A percentile compares a stretch with the other conserved stretches of the same genome.
Conservation (phyloP, 2,329 filamentous ascomycete genomes). For the Phoma sp. region DNA sequence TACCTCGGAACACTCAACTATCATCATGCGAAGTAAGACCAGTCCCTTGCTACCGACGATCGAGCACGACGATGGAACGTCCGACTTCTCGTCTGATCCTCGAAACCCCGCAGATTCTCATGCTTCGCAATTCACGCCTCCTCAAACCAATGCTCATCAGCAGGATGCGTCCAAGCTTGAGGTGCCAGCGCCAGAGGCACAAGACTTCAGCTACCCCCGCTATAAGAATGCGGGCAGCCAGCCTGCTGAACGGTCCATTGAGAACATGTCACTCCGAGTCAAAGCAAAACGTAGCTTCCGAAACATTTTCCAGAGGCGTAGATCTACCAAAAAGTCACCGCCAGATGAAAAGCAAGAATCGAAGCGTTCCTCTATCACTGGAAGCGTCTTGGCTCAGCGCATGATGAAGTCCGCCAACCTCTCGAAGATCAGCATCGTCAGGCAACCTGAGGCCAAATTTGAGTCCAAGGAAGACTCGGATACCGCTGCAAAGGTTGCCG, state of each 20-base stretch:
- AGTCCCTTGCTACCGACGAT: not conserved
- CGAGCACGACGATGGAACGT: not conserved
- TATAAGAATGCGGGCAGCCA: not conserved
- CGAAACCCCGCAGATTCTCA: not conserved
- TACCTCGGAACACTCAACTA: not conserved
- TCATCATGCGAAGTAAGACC: not conserved
- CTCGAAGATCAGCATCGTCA: constrained; percentile 20
- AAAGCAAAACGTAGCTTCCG: constrained; percentile 34
- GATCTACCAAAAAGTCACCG: constrained; percentile 5
- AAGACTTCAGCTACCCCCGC: too few species aligned
- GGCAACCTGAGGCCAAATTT: constrained; percentile 2
- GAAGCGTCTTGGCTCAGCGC: constrained; percentile 27
- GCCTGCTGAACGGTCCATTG: not conserved
- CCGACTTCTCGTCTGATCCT: not conserved
- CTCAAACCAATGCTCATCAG: too few species aligned
- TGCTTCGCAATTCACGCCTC: too few species aligned
- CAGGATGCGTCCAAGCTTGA: too few species aligned
- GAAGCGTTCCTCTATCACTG: constrained; percentile 24
- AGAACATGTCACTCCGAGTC: constrained; percentile 10
- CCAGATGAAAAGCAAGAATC: constrained; percentile 5
- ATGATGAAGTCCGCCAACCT: constrained; percentile 26
- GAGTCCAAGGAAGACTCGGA: not conserved
- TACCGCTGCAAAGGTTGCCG: not conserved
- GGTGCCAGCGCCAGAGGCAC: too few species aligned
- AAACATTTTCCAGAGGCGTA: constrained; percentile 29